Evolutionary conservation across 177 flowering plant species (phyloP).

Genomic region (Vitis hybrid): DNA sequence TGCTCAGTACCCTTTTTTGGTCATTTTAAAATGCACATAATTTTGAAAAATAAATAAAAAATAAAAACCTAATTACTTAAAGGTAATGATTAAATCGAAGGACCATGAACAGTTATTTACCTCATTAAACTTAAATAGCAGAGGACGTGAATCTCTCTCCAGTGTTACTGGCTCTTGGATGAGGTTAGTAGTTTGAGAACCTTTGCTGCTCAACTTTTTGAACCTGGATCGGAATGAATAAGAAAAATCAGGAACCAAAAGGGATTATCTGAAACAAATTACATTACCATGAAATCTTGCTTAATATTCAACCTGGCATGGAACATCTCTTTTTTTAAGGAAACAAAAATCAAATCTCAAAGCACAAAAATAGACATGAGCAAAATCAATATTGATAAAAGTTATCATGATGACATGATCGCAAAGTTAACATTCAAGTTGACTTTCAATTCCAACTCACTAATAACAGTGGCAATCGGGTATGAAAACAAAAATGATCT

Average conservation of each 20-base stretch:
- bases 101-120: conserved; percentile 25
- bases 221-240: conserved; percentile 53
- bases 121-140: conserved; percentile 90
- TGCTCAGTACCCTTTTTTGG: no score
- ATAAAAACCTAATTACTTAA: no score
- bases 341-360: background rate
- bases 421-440: background rate
- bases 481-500: background rate
- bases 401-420: background rate
- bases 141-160: conserved; percentile 69
- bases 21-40: background rate
- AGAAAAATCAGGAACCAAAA: conserved; percentile 10
- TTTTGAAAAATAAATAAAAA: no score
- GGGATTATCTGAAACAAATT: background rate
- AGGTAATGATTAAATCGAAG: no score
- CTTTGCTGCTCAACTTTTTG: conserved; percentile 45
- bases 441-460: background rate
- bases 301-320: background rate
- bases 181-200: conserved; percentile 31
- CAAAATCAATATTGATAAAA: background rate
- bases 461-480: background rate
- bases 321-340: background rate
- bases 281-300: background rate
- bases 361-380: no score
- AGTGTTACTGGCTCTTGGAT: conserved; percentile 35